Evolutionary conservation across 345 rosid genomes (phyloP).

Genomic region (Garcia nutans): DNA sequence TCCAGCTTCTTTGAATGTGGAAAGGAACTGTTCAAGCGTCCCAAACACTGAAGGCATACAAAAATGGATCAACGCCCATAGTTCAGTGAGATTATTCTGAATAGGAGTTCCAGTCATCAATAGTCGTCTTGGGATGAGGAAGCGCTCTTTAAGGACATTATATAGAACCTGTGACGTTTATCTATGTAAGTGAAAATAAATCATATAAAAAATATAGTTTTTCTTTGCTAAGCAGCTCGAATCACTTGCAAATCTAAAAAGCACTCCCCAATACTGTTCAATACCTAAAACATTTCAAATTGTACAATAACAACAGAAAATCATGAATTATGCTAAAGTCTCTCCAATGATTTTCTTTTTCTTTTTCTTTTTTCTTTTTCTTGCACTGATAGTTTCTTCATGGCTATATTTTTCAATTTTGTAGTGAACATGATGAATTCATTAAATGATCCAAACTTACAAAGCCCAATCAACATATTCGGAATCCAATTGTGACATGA

Average conservation of each 20-base stretch:
- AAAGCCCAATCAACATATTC: not conserved
- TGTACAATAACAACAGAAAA: not conserved
- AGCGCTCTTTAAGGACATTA: constrained; percentile 55
- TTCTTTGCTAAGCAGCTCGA: not conserved
- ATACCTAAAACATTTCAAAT: not conserved
- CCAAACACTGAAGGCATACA: constrained; percentile 91
- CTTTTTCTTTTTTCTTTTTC: not conserved
- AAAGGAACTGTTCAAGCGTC: constrained; percentile 66
- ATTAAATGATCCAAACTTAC: not conserved
- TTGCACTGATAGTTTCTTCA: not conserved
- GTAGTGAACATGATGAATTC: not conserved
- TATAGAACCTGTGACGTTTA: constrained; percentile 62
- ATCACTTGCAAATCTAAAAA: not conserved
- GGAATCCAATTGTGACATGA: not conserved
- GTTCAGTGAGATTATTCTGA: constrained; percentile 82
- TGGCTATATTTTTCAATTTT: not conserved
- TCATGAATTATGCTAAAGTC: not conserved
- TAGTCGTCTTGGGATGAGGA: constrained; percentile 77
- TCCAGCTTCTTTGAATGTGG: constrained; percentile 63
- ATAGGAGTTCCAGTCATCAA: constrained; percentile 92
- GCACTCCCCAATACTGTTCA: not conserved
- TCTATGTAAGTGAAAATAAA: not conserved
- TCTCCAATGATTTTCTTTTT: not conserved
- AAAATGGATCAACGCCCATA: constrained; percentile 95
- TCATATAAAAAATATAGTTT: not conserved